Percentiles rank a stretch among this genome's conserved stretches.
These are phyloP conservation scores for Halophytophthora batemanensis DNA, from an alignment of 352 stramenopile species.

Conservation along the genomic window DNA sequence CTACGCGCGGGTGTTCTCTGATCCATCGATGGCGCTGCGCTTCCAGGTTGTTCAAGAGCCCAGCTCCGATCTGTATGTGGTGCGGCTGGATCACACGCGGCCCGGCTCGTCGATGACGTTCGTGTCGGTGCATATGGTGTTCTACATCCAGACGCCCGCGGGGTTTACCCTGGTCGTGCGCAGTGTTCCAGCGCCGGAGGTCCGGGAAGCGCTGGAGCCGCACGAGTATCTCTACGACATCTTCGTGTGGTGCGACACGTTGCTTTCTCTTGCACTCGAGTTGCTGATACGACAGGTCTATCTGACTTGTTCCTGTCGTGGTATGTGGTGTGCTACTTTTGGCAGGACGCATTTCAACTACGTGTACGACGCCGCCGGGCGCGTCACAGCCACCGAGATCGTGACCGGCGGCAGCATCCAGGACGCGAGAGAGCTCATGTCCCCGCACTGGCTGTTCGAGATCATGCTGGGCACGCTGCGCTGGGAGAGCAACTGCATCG, in stretches of 20 bases:
- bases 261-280: too few relatives aligned
- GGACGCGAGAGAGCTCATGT: slow-evolving; percentile 44
- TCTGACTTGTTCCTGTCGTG: neutral
- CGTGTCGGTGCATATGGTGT: slow-evolving; percentile 55
- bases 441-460: slow-evolving; percentile 65
- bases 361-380: slow-evolving; percentile 33
- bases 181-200: slow-evolving; percentile 46
- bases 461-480: slow-evolving; percentile 61
- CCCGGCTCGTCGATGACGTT: slow-evolving; percentile 42
- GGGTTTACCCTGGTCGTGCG: slow-evolving; percentile 61
- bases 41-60: slow-evolving; percentile 51
- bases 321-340: too few relatives aligned
- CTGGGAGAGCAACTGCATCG: slow-evolving; percentile 57
- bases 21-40: slow-evolving; percentile 35
- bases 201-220: slow-evolving; percentile 36
- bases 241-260: slow-evolving; percentile 46
- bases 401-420: slow-evolving; percentile 48
- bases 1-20: slow-evolving; percentile 45
- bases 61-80: slow-evolving; percentile 53
- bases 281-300: neutral
- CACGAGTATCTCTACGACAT: slow-evolving; percentile 64
- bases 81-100: slow-evolving; percentile 52
- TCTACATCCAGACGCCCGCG: slow-evolving; percentile 48
- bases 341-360: slow-evolving; percentile 58
- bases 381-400: slow-evolving; percentile 42